Evolutionary conservation across 2,329 filamentous ascomycete species (phyloP).

Genomic region (Colletotrichum cuscutae): DNA sequence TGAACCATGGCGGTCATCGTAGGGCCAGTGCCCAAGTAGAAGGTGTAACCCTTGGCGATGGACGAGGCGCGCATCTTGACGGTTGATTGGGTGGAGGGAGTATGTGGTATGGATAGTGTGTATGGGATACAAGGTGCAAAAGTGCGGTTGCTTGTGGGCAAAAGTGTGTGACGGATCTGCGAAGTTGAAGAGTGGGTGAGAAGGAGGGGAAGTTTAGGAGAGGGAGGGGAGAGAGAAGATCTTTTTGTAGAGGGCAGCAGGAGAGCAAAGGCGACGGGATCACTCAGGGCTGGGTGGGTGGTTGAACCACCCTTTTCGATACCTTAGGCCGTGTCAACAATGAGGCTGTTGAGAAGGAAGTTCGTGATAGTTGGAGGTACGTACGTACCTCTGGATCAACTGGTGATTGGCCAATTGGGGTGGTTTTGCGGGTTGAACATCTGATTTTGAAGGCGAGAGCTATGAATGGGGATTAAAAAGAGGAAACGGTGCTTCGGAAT

Average conservation of each 20-base stretch:
- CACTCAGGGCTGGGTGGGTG: background rate
- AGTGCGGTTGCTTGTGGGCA: background rate
- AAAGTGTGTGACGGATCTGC: background rate
- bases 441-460: too few relatives aligned
- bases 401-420: conserved; percentile 5
- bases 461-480: background rate
- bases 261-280: background rate
- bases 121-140: background rate
- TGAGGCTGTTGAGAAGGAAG: background rate
- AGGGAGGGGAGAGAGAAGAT: background rate
- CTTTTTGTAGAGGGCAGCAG: background rate
- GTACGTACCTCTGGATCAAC: background rate
- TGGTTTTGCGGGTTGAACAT: background rate
- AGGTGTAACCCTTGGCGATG: background rate
- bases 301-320: background rate
- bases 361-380: background rate
- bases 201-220: background rate
- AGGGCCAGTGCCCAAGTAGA: background rate
- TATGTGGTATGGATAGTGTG: background rate
- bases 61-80: background rate
- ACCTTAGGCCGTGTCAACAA: background rate
- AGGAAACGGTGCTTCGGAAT: background rate
- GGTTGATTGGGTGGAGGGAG: background rate
- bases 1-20: background rate
- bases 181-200: background rate